Evolutionary conservation across 2,329 filamentous ascomycete genomes (phyloP), one percentile per base, ranked within the genome.

Genomic region (Penicillium sp.): DNA sequence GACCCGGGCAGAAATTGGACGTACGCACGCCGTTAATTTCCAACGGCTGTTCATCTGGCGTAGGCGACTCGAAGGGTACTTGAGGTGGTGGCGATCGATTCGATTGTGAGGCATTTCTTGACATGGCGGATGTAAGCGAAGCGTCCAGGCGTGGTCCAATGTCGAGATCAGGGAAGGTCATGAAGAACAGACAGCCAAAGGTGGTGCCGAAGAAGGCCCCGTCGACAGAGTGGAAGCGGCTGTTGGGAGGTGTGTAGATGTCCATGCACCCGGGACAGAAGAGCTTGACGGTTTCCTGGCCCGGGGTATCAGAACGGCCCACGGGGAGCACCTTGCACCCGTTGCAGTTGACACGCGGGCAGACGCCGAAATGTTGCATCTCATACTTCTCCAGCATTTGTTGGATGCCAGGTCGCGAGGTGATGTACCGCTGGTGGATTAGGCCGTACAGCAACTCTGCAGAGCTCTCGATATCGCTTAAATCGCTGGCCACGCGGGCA

Each of bases 351-450:
- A 92, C 95, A 52, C 93, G 83, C n/a, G 93, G 93, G 70, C 93
- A 98, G 60, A 87, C 85, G 46, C 93, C 93, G 67, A 98, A 98
- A 75, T 98, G 92, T 54, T 91, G 88, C 42, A 95, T 80, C 72
- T 97, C 92, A 76, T 97, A 98, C 72, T 98, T 98, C 72, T 98
- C 93, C 55, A 91, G 89, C 93, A 98, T 98, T 70, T 96, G 91
- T 73, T 97, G 92, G 64, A 98, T 97, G 45, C 93, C 93, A 2
- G 89, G 89, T 51, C 93, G 82, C 23, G 91, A 96, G 65, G 91
- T 97, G 74, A 98, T 97, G 73, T 96, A 98, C 49, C 93, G 87
- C 72, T 97, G 93, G 74, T 98, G 93, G 71, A 98, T 98, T 52
- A 98, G 81, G 35, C 93, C 93, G 74, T 98, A 98, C 23, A 98